Conservation (phyloP, 768 basidiomycete genomes). For the Megacollybia marginata region DNA sequence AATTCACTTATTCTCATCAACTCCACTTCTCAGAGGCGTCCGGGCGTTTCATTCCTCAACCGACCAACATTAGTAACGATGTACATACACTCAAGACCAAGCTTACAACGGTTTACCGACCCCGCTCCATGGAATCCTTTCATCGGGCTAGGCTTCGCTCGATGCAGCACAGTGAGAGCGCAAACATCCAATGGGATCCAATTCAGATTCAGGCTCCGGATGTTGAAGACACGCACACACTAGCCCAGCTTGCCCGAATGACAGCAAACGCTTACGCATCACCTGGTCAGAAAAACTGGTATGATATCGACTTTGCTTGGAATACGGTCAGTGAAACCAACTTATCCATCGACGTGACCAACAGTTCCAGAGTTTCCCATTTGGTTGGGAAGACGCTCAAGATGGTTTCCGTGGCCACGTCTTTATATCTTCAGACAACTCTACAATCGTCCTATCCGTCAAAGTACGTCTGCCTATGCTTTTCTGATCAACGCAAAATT, state of each 20-base stretch:
- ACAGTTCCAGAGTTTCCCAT: conserved; percentile 58
- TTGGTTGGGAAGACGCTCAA: conserved; percentile 61
- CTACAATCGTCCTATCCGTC: conserved; percentile 80
- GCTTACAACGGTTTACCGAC: conserved; percentile 55
- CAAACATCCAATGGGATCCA: conserved; percentile 60
- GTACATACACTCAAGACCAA: conserved; percentile 29
- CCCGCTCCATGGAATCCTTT: conserved; percentile 41
- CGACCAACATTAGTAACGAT: too few species aligned
- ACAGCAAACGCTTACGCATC: conserved; percentile 82
- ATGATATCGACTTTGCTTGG: conserved; percentile 69
- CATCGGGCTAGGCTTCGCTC: conserved; percentile 50
- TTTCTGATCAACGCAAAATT: background rate
- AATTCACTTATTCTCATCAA: too few species aligned
- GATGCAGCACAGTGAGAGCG: conserved; percentile 38
- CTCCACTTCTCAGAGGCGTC: too few species aligned
- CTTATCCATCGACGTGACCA: conserved; percentile 1
- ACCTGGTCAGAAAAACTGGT: conserved; percentile 72
- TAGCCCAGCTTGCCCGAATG: conserved; percentile 51
- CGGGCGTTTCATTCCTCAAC: too few species aligned
- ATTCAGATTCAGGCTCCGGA: conserved; percentile 68
- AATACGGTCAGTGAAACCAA: conserved; percentile 37
- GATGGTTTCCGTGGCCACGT: conserved; percentile 90
- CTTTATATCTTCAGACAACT: conserved; percentile 71
- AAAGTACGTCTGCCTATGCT: conserved; percentile 40
- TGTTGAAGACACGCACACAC: conserved; percentile 68